A percentile compares a stretch with the other conserved stretches of the same genome.
These are phyloP conservation scores for Alternaria arbusti DNA, from an alignment of 2,329 filamentous ascomycete genomes.

Conservation along the genomic window DNA sequence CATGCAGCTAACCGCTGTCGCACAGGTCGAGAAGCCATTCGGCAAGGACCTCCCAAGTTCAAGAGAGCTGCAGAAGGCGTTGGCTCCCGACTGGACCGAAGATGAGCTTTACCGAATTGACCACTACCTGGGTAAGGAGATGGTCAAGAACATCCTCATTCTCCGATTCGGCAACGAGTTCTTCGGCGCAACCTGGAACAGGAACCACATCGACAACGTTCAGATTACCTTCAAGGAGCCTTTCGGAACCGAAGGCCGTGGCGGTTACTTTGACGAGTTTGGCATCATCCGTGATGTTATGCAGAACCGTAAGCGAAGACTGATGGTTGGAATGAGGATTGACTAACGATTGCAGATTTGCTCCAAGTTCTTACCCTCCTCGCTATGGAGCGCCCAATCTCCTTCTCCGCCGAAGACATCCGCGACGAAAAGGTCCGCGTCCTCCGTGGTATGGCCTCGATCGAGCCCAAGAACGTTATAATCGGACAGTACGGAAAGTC, in stretches of 20 bases:
- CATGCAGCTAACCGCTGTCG: conserved; percentile 21
- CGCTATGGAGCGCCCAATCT: conserved; percentile 97
- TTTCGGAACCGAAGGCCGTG: conserved; percentile 96
- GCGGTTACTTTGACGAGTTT: conserved; percentile 99
- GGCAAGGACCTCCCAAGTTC: conserved; percentile 96
- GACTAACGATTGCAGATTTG: conserved; percentile 63
- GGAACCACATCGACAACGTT: conserved; percentile 98
- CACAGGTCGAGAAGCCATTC: conserved; percentile 96
- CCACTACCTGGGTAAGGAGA: conserved; percentile 99
- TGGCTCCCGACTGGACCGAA: conserved; percentile 98
- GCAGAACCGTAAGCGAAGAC: conserved; percentile 77
- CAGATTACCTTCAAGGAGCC: conserved; percentile 99
- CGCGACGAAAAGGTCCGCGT: conserved; percentile 99
- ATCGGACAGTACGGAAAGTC: conserved; percentile 98
- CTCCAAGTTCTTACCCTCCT: conserved; percentile 95
- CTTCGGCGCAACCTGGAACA: conserved; percentile 98
- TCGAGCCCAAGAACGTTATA: conserved; percentile 99
- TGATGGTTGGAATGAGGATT: not conserved
- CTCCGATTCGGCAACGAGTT: conserved; percentile 98
- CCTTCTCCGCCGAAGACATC: conserved; percentile 97
- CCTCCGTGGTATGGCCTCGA: conserved; percentile 87
- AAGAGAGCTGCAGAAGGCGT: conserved; percentile 89
- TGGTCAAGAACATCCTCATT: conserved; percentile 99
- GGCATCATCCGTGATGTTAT: conserved; percentile 99
- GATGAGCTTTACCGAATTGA: conserved; percentile 99